phyloP scores from a whole-genome alignment of 208 protist species.

The Leishmania turanica region DNA sequence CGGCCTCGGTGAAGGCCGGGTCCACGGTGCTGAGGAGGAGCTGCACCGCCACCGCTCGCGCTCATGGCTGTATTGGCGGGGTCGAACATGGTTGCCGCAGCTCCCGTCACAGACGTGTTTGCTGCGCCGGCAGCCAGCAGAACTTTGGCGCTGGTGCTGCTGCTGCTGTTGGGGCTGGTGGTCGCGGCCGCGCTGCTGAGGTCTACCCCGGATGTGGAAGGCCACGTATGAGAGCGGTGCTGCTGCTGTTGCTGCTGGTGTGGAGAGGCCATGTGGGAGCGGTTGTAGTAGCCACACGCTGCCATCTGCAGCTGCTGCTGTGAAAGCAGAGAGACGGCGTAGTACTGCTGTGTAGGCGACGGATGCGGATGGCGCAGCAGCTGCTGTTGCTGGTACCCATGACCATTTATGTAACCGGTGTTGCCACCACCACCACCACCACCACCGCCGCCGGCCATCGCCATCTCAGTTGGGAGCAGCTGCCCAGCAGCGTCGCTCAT shows the following conservation, averaged over 20 bases:
- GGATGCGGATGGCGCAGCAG: background rate
- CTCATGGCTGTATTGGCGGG: background rate
- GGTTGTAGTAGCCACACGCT: background rate
- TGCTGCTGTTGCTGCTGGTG: constrained; percentile 18
- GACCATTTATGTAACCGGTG: background rate
- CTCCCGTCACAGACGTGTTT: constrained; percentile 1
- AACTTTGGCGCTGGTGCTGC: background rate
- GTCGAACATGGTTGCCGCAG: constrained; percentile 22
- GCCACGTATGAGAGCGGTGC: background rate
- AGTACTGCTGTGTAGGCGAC: background rate
- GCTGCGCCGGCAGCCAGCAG: background rate
- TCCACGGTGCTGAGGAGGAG: constrained; percentile 1
- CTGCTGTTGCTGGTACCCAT: constrained; percentile 3
- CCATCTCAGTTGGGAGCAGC: background rate
- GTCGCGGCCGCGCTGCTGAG: background rate
- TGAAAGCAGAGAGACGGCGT: background rate
- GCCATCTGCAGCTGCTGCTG: constrained; percentile 7
- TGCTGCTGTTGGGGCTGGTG: background rate
- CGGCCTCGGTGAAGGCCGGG: constrained; percentile 22
- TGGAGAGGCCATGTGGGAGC: background rate
- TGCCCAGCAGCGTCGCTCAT: background rate
- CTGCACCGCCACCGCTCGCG: background rate
- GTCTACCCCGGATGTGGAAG: background rate
- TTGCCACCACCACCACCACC: background rate
- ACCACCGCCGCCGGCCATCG: background rate